Evolutionary conservation across 1,284 basidiomycete genomes (phyloP), one percentile per base, ranked within the genome.

Genomic region (Rhodotorula sp.): DNA sequence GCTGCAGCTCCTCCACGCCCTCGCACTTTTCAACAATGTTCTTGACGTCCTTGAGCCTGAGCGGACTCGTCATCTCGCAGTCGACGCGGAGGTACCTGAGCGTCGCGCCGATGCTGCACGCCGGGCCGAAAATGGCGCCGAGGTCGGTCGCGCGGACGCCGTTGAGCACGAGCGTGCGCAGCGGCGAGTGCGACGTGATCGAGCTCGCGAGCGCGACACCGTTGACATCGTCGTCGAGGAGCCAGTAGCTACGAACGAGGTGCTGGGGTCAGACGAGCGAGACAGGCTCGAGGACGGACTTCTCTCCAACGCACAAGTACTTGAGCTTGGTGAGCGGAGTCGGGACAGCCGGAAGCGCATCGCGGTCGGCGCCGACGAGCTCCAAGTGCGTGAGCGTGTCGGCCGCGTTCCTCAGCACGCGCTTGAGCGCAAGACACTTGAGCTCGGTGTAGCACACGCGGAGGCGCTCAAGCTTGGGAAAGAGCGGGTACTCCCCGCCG

Each of bases 81-180:
- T 19, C 10, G 17, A 62, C 8, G n/a, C 21, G 42, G 13, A 54
- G 17, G 9, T 48, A 34, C 16, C 12, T 34, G 27, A 61, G 49
- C 23, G 60, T 61, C 19, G 19, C 12, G 9, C 27, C 10, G 41
- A 9, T 12, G 9, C 3, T 25, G 10, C 23, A 45, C 25, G 42
- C 17, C 4, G 12, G 23, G 41, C 41, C 16, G 52, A 62, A 62
- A 16, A 62, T 14, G 7, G 21, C 23, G 23, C 10, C n/a, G 9
- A 54, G 42, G 4, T 62, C 50, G 42, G 4, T 3, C 17, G 16
- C 25, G n/a, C 42, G n/a, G 25, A 62, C 8, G 34, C 61, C 61
- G 50, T 46, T 54, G n/a, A 62, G 50, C 42, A 19, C 25, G 42
- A 62, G 61, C 14, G 52, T 62, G 61, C 21, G 16, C 8, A 62